Percentiles rank a stretch among this genome's conserved stretches.
Conservation (phyloP, 2,329 filamentous ascomycete species). For the Tolypocladium cylindrosporum region DNA sequence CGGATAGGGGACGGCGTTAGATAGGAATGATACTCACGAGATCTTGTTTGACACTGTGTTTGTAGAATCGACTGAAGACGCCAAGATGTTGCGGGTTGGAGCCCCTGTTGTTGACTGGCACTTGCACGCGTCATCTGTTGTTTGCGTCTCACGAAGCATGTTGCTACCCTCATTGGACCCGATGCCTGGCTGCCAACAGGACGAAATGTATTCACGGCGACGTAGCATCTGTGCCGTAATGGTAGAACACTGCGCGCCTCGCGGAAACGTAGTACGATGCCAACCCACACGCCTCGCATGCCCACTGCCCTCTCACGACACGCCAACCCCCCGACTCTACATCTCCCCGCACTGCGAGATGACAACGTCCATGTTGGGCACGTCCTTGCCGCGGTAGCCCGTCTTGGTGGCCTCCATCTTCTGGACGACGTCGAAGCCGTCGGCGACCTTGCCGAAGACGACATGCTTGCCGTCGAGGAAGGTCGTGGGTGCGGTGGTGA, state of each 20-base stretch:
- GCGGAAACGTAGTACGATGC: not conserved
- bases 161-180: not conserved
- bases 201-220: not conserved
- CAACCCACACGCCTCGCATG: not conserved
- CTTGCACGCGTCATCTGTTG: not conserved
- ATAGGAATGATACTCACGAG: not conserved
- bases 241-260: not conserved
- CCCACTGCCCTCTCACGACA: slow-evolving; percentile 31
- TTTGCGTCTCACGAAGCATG: not conserved
- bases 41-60: not conserved
- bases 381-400: slow-evolving; percentile 61
- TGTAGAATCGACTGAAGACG: not conserved
- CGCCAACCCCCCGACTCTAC: not conserved
- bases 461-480: slow-evolving; percentile 91
- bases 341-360: slow-evolving; percentile 90
- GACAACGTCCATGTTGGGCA: slow-evolving; percentile 74
- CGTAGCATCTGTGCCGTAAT: not conserved
- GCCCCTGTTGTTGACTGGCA: no score
- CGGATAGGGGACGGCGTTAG: not conserved
- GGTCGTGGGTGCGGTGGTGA: slow-evolving; percentile 78
- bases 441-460: slow-evolving; percentile 83
- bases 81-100: not conserved
- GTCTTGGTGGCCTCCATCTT: slow-evolving; percentile 92
- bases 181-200: not conserved
- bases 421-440: slow-evolving; percentile 80